Conservation (phyloP, 139 green algal species). For the Micromonas pusilla region DNA sequence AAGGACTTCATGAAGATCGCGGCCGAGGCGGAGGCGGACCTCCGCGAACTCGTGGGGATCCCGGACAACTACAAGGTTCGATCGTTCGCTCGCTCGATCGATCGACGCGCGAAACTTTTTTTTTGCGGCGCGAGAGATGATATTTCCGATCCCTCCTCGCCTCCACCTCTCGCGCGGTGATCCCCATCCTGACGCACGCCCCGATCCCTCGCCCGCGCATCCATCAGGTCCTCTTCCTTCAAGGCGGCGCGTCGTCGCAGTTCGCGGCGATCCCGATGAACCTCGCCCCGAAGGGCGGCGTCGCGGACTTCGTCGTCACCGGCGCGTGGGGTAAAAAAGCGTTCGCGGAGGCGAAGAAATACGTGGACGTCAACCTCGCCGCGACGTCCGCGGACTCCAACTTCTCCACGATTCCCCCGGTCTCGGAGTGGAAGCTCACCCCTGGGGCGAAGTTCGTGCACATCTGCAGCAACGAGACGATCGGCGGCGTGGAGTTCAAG, state of each 20-base stretch:
- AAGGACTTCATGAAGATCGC: conserved; percentile 91
- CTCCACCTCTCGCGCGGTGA: no score
- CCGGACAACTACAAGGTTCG: conserved; percentile 88
- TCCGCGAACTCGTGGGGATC: conserved; percentile 83
- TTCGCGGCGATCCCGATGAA: conserved; percentile 94
- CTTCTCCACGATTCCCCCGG: conserved; percentile 55
- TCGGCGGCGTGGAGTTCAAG: conserved; percentile 98
- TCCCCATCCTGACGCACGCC: no score
- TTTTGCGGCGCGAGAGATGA: no score
- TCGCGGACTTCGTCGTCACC: conserved; percentile 89
- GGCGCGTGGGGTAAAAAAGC: conserved; percentile 94
- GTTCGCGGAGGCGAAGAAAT: conserved; percentile 73
- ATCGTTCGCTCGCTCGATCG: no score
- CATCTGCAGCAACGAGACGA: conserved; percentile 99
- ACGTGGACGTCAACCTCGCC: conserved; percentile 61
- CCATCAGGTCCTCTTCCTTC: conserved; percentile 90
- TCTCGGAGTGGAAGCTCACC: conserved; percentile 76
- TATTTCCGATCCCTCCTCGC: no score
- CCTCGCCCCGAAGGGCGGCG: conserved; percentile 55
- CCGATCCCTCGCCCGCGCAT: conserved; percentile 82
- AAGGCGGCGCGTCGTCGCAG: conserved; percentile 85
- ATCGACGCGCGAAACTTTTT: no score
- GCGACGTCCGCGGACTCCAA: conserved; percentile 79
- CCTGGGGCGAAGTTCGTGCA: conserved; percentile 81
- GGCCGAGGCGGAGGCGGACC: conserved; percentile 82